A percentile compares a stretch with the other conserved stretches of the same genome.
Evolutionary conservation across 345 rosid genomes (phyloP).

Genomic region (Arabidopsis arenosa): DNA sequence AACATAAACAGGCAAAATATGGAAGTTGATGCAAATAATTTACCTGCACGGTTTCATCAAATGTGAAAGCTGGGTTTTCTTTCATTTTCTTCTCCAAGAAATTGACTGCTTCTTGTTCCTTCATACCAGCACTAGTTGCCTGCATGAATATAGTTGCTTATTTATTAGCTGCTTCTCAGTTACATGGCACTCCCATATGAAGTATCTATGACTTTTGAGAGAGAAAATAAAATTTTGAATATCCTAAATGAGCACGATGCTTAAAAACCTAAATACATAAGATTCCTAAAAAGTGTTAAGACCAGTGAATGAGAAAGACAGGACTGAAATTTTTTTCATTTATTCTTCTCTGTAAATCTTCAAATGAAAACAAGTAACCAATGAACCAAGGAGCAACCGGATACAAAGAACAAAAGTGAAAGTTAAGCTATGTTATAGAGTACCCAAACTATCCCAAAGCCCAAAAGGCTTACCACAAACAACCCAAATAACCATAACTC

Average conservation of each 20-base stretch:
- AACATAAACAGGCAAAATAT: not conserved
- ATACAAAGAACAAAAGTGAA: not conserved
- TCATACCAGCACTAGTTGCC: slow-evolving; percentile 98
- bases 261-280: not conserved
- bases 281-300: not conserved
- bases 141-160: slow-evolving; percentile 40
- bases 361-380: not conserved
- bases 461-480: not conserved
- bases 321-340: not conserved
- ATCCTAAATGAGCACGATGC: slow-evolving; percentile 1
- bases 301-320: slow-evolving; percentile 10
- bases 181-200: not conserved
- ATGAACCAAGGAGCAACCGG: not conserved
- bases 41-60: slow-evolving; percentile 96
- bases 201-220: not conserved
- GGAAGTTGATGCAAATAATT: not conserved
- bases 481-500: not conserved
- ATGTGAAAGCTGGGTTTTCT: slow-evolving; percentile 80
- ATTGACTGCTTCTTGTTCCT: slow-evolving; percentile 97
- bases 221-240: not conserved
- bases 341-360: not conserved
- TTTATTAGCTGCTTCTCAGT: not conserved
- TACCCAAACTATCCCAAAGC: not conserved
- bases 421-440: not conserved
- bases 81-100: slow-evolving; percentile 99